Evolutionary conservation across 2,329 filamentous ascomycete species (phyloP), one percentile per base, ranked within the genome.

Genomic region (Gaeumannomyces sp.): DNA sequence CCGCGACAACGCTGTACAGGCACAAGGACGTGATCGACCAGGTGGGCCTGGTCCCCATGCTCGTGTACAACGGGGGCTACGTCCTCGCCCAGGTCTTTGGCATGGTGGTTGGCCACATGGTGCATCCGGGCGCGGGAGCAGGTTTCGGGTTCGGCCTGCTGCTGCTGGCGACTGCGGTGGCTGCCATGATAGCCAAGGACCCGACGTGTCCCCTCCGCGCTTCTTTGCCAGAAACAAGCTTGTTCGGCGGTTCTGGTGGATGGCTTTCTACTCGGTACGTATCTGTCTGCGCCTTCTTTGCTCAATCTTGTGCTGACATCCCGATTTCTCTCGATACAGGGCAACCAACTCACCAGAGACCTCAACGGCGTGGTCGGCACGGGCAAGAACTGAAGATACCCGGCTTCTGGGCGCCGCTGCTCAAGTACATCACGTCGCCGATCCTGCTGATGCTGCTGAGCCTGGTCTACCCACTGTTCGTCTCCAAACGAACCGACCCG

Each of bases 391-490:
- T 60, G 59, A 33, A 16, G 29, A 19, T 60, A 1, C 59, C 31
- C 19, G n/a, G 59, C 29, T 33, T 60, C 28, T 60, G 59, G 59
- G 29, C 59, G 8, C 31, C 35, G 29, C 35, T 29, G 29, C 59
- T 60, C 59, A 60, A 60, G 28, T 60, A 60, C 59, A 25, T 60
- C 29, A 60, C 59, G 28, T 29, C 59, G 2, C 59, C 59, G 29
- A n/a, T 33, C 14, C 29, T 60, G 14, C 29, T 29, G 1, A 19
- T 60, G 4, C 29, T 60, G 4, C 35, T 60, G 19, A 60, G 29
- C n/a, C 35, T 60, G 31, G 59, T n/a, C 29, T 60, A 60, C 28
- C 59, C 59, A 19, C 31, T 33, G 29, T 60, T 60, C 29, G 19
- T 33, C 29, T 33, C 31, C 59, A 29, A 10, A 13, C 4, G 25